These are phyloP conservation scores for Diaporthe ampelina DNA, from an alignment of 2,329 filamentous ascomycete species.

Conservation along the genomic window DNA sequence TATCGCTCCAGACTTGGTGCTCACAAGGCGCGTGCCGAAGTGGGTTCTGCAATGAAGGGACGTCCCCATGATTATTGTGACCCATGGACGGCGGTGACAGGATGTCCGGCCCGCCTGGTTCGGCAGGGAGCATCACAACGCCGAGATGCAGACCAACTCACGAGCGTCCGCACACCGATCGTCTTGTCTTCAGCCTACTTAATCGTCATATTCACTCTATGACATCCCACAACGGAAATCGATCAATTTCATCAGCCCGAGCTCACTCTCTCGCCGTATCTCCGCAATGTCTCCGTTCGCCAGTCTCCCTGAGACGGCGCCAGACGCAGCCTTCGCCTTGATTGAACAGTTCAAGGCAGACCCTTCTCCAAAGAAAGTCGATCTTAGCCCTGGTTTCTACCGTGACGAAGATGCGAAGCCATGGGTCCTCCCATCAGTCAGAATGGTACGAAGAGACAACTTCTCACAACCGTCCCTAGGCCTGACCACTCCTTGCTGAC, in stretches of 20 bases:
- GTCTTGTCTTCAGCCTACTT: no score
- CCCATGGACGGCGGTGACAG: no score
- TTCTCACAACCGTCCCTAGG: not conserved
- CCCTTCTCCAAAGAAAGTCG: not conserved
- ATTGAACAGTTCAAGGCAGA: constrained; percentile 7
- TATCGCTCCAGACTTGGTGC: no score
- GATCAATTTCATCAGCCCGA: not conserved
- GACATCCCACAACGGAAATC: no score
- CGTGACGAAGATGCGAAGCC: constrained; percentile 6
- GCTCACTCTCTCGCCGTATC: rapidly evolving
- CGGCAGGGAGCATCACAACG: no score
- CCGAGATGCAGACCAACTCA: no score
- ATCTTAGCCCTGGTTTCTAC: constrained; percentile 1
- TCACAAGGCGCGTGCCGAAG: no score
- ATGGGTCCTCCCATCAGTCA: not conserved
- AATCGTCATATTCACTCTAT: no score
- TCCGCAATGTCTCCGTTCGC: not conserved
- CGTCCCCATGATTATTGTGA: no score
- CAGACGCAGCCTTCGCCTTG: not conserved
- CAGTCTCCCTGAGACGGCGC: not conserved
- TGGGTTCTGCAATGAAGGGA: no score
- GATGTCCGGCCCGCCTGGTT: no score
- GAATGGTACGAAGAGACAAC: not conserved
- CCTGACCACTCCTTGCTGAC: not conserved
- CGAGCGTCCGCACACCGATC: no score